Conservation (phyloP, 495 filamentous ascomycete genomes). For the Talaromyces liani region DNA sequence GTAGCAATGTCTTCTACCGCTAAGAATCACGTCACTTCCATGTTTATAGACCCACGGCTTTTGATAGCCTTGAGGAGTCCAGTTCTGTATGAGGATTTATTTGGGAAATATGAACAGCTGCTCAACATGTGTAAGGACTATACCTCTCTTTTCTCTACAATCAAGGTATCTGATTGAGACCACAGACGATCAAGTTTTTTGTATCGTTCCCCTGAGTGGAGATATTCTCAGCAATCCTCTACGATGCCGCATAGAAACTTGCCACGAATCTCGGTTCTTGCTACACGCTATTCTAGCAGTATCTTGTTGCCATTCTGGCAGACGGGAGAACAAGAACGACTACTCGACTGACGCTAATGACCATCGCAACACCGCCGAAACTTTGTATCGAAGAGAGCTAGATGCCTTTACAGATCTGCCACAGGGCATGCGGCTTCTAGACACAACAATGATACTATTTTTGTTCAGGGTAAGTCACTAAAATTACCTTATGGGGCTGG, state of each 20-base stretch:
- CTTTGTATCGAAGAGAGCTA: conserved; percentile 4
- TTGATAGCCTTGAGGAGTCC: background rate
- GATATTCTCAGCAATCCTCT: conserved; percentile 4
- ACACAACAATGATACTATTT: conserved; percentile 15
- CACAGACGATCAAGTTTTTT: background rate
- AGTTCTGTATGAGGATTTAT: background rate
- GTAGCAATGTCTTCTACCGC: background rate
- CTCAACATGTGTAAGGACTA: conserved; percentile 7
- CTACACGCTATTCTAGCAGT: conserved; percentile 17
- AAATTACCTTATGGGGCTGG: too few species aligned
- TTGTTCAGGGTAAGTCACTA: conserved; percentile 14
- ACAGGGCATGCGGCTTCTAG: conserved; percentile 9
- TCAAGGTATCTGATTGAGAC: background rate
- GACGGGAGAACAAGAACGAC: background rate
- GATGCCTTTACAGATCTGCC: background rate
- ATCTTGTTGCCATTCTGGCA: conserved; percentile 13
- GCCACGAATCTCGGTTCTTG: conserved; percentile 8
- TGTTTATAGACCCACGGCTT: background rate
- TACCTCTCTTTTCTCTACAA: conserved; percentile 3
- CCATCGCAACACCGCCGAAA: conserved; percentile 10
- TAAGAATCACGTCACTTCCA: background rate
- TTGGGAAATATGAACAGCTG: background rate
- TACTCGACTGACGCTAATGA: conserved; percentile 8
- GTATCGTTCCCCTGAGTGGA: conserved; percentile 1
- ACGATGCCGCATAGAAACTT: conserved; percentile 4